phyloP scores from a whole-genome alignment of 2,329 filamentous ascomycete genomes.

The Fusarium sp. region DNA sequence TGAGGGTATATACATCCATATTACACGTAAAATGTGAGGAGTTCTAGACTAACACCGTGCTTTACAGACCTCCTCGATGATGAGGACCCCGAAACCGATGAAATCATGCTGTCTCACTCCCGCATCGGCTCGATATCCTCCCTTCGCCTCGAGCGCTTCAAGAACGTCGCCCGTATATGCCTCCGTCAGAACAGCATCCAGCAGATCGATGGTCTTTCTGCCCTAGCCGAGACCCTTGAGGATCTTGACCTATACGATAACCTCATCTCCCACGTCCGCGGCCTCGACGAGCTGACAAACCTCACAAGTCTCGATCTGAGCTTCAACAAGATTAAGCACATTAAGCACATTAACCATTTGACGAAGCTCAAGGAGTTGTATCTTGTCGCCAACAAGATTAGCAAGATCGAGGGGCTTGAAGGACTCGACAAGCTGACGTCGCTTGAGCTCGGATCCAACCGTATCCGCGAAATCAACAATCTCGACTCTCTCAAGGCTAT shows the following conservation, averaged over 20 bases:
- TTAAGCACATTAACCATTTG: constrained; percentile 88
- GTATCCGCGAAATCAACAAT: constrained; percentile 90
- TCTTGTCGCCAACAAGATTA: constrained; percentile 96
- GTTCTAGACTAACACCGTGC: constrained; percentile 35
- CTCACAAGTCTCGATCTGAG: constrained; percentile 89
- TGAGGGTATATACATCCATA: constrained; percentile 71
- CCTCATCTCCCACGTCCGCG: constrained; percentile 87
- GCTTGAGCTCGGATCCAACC: constrained; percentile 92
- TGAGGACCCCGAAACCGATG: constrained; percentile 74
- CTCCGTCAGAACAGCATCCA: constrained; percentile 94
- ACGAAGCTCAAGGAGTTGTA: constrained; percentile 86
- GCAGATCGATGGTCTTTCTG: constrained; percentile 80
- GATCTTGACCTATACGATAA: constrained; percentile 99
- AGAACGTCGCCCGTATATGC: constrained; percentile 81
- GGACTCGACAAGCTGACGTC: constrained; percentile 82
- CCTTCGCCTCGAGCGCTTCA: constrained; percentile 87
- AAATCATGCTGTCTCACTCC: constrained; percentile 92
- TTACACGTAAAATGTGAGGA: not conserved
- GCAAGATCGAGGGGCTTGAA: constrained; percentile 86
- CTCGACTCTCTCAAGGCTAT: constrained; percentile 82
- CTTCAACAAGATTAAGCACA: constrained; percentile 99
- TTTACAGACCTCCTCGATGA: constrained; percentile 71
- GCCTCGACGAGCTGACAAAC: constrained; percentile 82
- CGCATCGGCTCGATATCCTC: constrained; percentile 84
- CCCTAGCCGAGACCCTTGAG: constrained; percentile 75